Evolutionary conservation across 2,329 filamentous ascomycete species (phyloP).

Genomic region (Trichoderma atroviride): DNA sequence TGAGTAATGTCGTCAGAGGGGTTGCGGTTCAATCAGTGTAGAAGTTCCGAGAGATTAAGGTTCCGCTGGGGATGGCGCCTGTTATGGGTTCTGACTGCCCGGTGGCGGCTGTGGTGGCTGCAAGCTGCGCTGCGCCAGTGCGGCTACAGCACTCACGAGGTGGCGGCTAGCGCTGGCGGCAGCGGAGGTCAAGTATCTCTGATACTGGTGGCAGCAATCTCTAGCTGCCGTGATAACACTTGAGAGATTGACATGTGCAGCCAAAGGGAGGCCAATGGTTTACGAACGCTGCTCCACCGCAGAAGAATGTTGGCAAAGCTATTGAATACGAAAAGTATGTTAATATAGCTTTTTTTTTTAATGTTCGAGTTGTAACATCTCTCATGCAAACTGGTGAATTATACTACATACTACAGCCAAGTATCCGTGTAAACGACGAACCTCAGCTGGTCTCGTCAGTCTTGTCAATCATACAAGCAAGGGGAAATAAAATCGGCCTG

Average conservation of each 20-base stretch:
- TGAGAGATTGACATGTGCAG: neutral
- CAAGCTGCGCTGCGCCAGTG: neutral
- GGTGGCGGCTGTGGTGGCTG: constrained; percentile 12
- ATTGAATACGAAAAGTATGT: too few species aligned
- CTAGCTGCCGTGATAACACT: neutral
- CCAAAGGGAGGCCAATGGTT: neutral
- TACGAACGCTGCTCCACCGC: neutral
- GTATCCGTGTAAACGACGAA: neutral
- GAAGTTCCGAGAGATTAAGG: constrained; percentile 8
- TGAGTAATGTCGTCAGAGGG: constrained; percentile 26
- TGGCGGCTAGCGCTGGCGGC: neutral
- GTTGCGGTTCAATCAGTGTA: constrained; percentile 5
- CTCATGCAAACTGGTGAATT: neutral
- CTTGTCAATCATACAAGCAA: neutral
- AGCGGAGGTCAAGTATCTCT: neutral
- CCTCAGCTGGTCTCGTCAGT: neutral
- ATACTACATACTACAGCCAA: neutral
- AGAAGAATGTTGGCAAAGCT: too few species aligned
- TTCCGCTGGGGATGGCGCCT: constrained; percentile 18
- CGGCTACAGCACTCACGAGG: constrained; percentile 5
- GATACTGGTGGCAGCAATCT: neutral
- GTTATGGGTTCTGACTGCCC: constrained; percentile 7
- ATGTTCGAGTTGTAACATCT: neutral
- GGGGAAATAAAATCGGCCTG: neutral
- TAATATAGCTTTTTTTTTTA: neutral